Conservation (phyloP, 768 basidiomycete genomes). For the Pisolithus orientalis region DNA sequence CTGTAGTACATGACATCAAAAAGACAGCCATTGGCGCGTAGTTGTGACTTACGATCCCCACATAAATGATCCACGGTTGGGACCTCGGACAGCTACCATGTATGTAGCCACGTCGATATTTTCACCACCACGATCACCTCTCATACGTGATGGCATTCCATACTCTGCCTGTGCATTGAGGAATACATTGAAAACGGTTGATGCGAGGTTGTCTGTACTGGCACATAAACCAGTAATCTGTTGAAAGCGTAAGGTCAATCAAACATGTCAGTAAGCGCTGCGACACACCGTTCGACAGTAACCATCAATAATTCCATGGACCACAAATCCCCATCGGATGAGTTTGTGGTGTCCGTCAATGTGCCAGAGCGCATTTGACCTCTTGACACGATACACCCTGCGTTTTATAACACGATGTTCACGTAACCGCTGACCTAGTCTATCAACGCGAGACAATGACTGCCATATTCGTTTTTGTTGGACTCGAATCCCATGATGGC, state of each 20-base stretch:
- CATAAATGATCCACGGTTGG: conserved; percentile 19
- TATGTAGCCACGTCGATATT: conserved; percentile 21
- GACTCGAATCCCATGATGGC: conserved; percentile 7
- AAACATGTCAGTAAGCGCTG: neutral
- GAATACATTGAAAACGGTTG: conserved; percentile 21
- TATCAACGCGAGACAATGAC: neutral
- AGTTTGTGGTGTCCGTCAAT: neutral
- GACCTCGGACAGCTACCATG: conserved; percentile 23
- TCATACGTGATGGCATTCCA: conserved; percentile 17
- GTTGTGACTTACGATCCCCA: conserved; percentile 13
- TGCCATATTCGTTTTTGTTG: conserved; percentile 6
- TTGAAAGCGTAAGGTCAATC: neutral
- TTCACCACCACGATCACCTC: conserved; percentile 24
- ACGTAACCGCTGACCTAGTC: neutral
- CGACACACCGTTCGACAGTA: conserved; percentile 20
- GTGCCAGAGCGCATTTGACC: conserved; percentile 6
- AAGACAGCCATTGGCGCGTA: neutral
- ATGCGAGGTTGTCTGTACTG: conserved; percentile 20
- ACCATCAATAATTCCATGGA: conserved; percentile 26
- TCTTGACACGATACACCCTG: conserved; percentile 2
- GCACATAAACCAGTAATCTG: conserved; percentile 18
- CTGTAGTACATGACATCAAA: conserved; percentile 4
- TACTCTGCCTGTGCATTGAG: conserved; percentile 5
- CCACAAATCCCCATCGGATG: conserved; percentile 19
- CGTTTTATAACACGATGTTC: neutral